Evolutionary conservation across 495 filamentous ascomycete genomes (phyloP), one percentile per base, ranked within the genome.

Genomic region (Venustampulla echinocandica): DNA sequence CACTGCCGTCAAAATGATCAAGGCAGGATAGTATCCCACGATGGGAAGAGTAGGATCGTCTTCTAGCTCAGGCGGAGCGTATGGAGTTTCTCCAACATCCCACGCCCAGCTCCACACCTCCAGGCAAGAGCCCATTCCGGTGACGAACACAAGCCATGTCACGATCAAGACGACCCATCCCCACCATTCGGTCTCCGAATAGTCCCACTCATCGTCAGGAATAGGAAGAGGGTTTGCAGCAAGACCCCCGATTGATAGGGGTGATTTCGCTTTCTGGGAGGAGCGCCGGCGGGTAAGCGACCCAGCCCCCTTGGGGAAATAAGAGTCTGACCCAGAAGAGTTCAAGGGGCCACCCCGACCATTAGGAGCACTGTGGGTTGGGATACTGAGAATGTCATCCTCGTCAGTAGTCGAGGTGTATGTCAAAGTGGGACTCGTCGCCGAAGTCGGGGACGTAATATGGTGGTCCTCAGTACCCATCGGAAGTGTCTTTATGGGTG

Each of bases 91-190:
- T n/a, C 88, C 90, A 5, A 96, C 90, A 68, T 96, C 92, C 92
- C 92, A 97, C 0, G 92, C 90, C 92, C 92, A 98, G 62, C 81
- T 92, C 92, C 92, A 98, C n/a, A 96, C 81, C n/a, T 82, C 92
- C 13, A 95, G 74, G 60, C 89, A 95, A 30, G 83, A 89, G 22
- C 92, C 92, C 81, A 97, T 96, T 20, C 92, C 92, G 1, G 89
- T 78, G 22, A 96, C 87, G 60, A 97, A 95, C 20, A 95, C 87
- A 20, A 90, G 62, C 92, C 92, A 98, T 1, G 92, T 98, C 42
- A 82, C 80, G 25, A 83, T 64, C 20, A 97, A 69, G 3, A 98
- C 81, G 1, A 95, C 81, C 85, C 88, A 97, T 2, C 92, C 92
- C 89, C 90, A 98, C 79, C 82, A 92, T 57, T 85, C 87, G 13